Evolutionary conservation across 2,329 filamentous ascomycete species (phyloP).

Genomic region (Colletotrichum falcatum): DNA sequence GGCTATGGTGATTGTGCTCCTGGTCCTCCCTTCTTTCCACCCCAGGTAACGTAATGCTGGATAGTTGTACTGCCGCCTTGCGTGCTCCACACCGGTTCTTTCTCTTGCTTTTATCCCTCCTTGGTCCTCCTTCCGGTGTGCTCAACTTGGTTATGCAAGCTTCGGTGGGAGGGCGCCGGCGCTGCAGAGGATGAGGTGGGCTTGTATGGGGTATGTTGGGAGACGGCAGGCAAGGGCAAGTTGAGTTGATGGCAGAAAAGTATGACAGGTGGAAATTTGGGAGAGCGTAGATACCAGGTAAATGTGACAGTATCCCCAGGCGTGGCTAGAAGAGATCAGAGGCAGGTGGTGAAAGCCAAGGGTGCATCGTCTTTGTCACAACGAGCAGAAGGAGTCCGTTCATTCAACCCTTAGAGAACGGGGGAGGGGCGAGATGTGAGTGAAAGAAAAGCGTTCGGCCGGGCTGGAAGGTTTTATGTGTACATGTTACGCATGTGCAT

Average conservation of each 20-base stretch:
- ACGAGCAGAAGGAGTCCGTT: constrained; percentile 21
- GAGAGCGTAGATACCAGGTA: neutral
- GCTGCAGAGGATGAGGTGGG: constrained; percentile 1
- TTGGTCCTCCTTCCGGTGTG: neutral
- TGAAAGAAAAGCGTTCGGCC: constrained; percentile 40
- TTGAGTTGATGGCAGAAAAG: neutral
- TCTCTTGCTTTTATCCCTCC: neutral
- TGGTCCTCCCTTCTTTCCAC: constrained; percentile 7
- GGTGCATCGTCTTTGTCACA: constrained; percentile 31
- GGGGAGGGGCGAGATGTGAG: constrained; percentile 28
- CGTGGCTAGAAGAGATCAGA: constrained; percentile 18
- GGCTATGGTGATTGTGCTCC: constrained; percentile 1
- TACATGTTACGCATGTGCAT: constrained; percentile 40
- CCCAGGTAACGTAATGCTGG: constrained; percentile 1
- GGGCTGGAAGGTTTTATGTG: constrained; percentile 39
- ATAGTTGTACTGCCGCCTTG: constrained; percentile 5
- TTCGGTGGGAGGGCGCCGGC: neutral
- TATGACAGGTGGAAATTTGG: constrained; percentile 14
- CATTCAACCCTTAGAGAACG: constrained; percentile 13
- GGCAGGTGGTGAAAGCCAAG: constrained; percentile 26
- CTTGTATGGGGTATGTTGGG: neutral
- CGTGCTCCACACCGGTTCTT: constrained; percentile 11
- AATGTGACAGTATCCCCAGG: constrained; percentile 14
- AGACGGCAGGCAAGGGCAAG: neutral
- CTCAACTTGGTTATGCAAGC: neutral